Evolutionary conservation across 2,329 filamentous ascomycete genomes (phyloP).

Genomic region (Ophiosphaerella korrae): DNA sequence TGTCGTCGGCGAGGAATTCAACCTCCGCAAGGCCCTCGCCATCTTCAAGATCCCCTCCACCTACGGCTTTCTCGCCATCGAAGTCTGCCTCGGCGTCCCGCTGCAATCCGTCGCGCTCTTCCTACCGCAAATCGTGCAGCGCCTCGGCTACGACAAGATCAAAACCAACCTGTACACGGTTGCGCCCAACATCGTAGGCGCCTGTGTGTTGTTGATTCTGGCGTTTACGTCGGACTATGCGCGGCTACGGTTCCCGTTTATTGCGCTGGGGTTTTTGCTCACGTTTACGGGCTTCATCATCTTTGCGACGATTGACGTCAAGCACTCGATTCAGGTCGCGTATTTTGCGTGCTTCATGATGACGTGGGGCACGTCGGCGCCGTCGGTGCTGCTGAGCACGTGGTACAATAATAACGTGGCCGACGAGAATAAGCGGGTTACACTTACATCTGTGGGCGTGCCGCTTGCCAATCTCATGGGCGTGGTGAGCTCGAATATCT

Average conservation of each 20-base stretch:
- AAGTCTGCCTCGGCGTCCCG: slow-evolving; percentile 65
- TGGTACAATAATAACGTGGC: slow-evolving; percentile 87
- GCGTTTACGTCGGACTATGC: slow-evolving; percentile 72
- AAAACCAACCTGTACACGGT: slow-evolving; percentile 82
- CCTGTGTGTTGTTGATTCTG: slow-evolving; percentile 72
- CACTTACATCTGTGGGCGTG: slow-evolving; percentile 73
- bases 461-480: slow-evolving; percentile 80
- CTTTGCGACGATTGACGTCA: slow-evolving; percentile 71
- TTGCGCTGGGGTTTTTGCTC: slow-evolving; percentile 73
- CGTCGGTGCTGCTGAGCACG: slow-evolving; percentile 69
- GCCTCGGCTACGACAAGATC: slow-evolving; percentile 60
- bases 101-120: slow-evolving; percentile 63
- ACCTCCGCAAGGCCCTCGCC: slow-evolving; percentile 56
- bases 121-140: slow-evolving; percentile 62
- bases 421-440: slow-evolving; percentile 72
- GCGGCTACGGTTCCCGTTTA: slow-evolving; percentile 73
- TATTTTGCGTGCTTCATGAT: slow-evolving; percentile 84
- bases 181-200: slow-evolving; percentile 76
- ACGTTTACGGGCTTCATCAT: slow-evolving; percentile 81
- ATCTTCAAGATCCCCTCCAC: slow-evolving; percentile 61
- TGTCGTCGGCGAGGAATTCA: slow-evolving; percentile 62
- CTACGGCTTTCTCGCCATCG: slow-evolving; percentile 61
- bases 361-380: slow-evolving; percentile 78
- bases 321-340: slow-evolving; percentile 65
- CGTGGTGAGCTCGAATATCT: slow-evolving; percentile 71